Evolutionary conservation across 208 protist species (phyloP).

Genomic region (Balamuthia mandrillaris): DNA sequence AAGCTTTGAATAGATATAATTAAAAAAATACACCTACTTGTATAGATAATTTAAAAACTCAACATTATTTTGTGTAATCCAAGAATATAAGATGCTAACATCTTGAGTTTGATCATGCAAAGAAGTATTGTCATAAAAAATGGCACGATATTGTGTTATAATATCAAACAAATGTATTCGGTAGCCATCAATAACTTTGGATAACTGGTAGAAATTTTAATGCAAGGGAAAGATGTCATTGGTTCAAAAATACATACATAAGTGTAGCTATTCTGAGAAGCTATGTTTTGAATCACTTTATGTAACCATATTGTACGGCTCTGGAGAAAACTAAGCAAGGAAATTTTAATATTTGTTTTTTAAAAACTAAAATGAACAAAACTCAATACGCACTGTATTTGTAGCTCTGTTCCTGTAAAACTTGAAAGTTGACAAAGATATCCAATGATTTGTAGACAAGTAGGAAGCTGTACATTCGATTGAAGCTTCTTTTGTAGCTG

Average conservation of each 20-base stretch:
- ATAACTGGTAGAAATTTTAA: background rate
- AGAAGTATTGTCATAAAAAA: conserved; percentile 43
- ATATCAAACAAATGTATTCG: conserved; percentile 53
- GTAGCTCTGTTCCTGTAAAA: too few relatives aligned
- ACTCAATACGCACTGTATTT: too few relatives aligned
- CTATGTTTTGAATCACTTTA: background rate
- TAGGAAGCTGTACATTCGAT: background rate
- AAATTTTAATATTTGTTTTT: background rate
- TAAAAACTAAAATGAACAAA: too few relatives aligned
- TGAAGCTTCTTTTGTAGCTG: conserved; percentile 22
- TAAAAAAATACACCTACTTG: background rate
- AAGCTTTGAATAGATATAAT: background rate
- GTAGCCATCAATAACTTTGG: conserved; percentile 16
- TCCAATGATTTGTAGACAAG: background rate
- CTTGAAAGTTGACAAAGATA: too few relatives aligned
- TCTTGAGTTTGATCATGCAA: background rate
- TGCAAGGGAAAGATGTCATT: background rate
- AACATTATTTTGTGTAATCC: conserved; percentile 35
- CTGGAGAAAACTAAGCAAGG: background rate
- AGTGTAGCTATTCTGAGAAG: background rate
- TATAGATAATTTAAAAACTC: conserved; percentile 28
- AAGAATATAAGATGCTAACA: conserved; percentile 32
- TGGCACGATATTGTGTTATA: conserved; percentile 54
- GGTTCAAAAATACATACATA: background rate
- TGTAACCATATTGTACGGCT: conserved; percentile 34